Evolutionary conservation across 1,139 yeast species (phyloP), one percentile per base, ranked within the genome.

Genomic region (Yamadazyma dushanensis): DNA sequence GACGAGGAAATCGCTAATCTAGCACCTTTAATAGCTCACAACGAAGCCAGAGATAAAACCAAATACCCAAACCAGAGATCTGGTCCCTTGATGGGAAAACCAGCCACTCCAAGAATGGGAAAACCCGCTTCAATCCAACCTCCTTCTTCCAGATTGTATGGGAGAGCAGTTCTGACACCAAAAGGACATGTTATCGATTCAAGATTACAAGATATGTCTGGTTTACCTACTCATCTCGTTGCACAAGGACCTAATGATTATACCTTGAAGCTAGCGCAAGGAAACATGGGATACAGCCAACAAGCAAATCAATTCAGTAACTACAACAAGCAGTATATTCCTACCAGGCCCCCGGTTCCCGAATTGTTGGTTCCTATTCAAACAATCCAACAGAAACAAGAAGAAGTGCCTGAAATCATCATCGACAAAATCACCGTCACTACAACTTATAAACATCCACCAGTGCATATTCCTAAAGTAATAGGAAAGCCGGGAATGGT

Each of bases 71-170:
- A 17, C 13, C 14, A 16, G 22, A 49, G 59, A 8, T 30, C 55
- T 5, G 49, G 57, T n/a, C 71, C 70, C 2, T 47, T 65, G 7
- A 66, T 64, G 70, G 73, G 73, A 1, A 66, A 63, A 37, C 66
- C 69, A 3, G 60, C 60, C 0, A 47, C 53, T 4, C 70, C 70
- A 11, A 48, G 70, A 38, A 67, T 67, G 73, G 73, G 73, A 1
- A 65, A 63, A 37, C 69, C 70, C 1, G 76, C 76, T 13, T 59
- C 72, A 11, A 69, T 70, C 16, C 76, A 70, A 43, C 76, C 76
- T 5, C 72, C 74, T 3, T 57, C 70, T 9, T 63, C 68, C 34
- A 52, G 70, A 34, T 41, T 63, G 10, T 68, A 68, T 43, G 63
- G 55, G 15, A 48, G 62, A 34, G 29, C 38, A n/a, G 32, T 29